Conservation (phyloP, 2,329 filamentous ascomycete genomes). For the Pseudocercospora fuligena region DNA sequence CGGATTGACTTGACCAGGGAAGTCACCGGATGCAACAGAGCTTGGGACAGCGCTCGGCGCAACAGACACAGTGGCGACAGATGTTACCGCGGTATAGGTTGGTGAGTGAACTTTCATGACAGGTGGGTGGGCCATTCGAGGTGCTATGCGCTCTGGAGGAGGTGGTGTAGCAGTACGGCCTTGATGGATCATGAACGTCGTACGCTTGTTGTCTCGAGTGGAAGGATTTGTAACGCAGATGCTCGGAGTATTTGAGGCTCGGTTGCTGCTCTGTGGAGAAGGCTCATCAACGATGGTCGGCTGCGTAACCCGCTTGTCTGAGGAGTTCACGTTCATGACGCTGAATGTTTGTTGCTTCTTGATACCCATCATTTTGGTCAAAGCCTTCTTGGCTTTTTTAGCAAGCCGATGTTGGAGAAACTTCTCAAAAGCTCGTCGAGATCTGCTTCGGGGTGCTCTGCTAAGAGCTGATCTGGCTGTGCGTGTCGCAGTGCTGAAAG, state of each 20-base stretch:
- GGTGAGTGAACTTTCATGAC: not conserved
- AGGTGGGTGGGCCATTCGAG: not conserved
- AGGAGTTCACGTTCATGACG: not conserved
- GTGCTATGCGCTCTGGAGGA: not conserved
- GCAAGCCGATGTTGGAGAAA: conserved; percentile 2
- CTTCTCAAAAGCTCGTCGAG: conserved; percentile 6
- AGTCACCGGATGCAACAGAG: conserved; percentile 10
- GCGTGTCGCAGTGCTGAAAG: not conserved
- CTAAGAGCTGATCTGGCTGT: not conserved
- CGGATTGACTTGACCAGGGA: conserved; percentile 20
- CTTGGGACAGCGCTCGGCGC: not conserved
- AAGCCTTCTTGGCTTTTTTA: conserved; percentile 3
- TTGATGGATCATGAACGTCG: conserved; percentile 1
- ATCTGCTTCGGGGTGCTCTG: not conserved
- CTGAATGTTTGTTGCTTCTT: not conserved
- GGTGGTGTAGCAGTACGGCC: not conserved
- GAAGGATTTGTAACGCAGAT: not conserved
- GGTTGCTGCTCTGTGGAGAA: not conserved
- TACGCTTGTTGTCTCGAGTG: not conserved
- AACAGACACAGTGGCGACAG: not conserved
- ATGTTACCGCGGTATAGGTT: not conserved
- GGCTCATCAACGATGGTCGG: not conserved
- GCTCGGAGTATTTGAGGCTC: not conserved
- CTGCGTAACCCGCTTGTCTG: not conserved
- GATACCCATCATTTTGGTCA: not conserved